These are phyloP conservation scores for Elongisporangium anandrum DNA, from an alignment of 352 stramenopile species.

Conservation along the genomic window DNA sequence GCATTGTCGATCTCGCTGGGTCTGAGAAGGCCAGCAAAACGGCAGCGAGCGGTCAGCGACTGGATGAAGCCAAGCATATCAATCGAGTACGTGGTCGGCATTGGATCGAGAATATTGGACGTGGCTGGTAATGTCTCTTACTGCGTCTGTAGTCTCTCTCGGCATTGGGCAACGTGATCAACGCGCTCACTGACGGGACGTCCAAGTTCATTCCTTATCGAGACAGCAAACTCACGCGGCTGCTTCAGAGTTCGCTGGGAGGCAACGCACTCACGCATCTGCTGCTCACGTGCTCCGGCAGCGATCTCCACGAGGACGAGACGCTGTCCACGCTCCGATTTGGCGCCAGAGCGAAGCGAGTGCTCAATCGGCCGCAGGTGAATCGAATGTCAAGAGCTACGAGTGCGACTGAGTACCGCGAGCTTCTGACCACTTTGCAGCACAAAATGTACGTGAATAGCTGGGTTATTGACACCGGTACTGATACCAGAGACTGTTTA, in stretches of 20 bases:
- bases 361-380: conserved; percentile 63
- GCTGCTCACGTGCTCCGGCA: conserved; percentile 56
- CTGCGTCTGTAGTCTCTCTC: conserved; percentile 50
- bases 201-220: conserved; percentile 66
- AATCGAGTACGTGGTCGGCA: conserved; percentile 32
- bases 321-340: conserved; percentile 90
- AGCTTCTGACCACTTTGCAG: conserved; percentile 40
- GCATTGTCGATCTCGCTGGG: conserved; percentile 66
- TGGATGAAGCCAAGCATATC: conserved; percentile 76
- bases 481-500: not conserved
- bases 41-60: conserved; percentile 30
- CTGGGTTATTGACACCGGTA: not conserved
- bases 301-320: conserved; percentile 38
- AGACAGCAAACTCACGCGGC: conserved; percentile 86
- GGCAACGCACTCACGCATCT: conserved; percentile 88
- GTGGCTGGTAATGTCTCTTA: not conserved
- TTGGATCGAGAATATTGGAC: too few relatives aligned
- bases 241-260: conserved; percentile 83
- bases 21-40: conserved; percentile 65
- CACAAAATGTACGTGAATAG: conserved; percentile 38
- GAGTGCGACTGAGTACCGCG: conserved; percentile 11
- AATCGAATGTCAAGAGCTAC: conserved; percentile 32
- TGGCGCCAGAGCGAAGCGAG: conserved; percentile 81
- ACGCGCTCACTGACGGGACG: conserved; percentile 43
- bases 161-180: conserved; percentile 66